A percentile compares a stretch with the other conserved stretches of the same genome.
Evolutionary conservation across 2,329 filamentous ascomycete genomes (phyloP).

Genomic region (Eutypa lata): DNA sequence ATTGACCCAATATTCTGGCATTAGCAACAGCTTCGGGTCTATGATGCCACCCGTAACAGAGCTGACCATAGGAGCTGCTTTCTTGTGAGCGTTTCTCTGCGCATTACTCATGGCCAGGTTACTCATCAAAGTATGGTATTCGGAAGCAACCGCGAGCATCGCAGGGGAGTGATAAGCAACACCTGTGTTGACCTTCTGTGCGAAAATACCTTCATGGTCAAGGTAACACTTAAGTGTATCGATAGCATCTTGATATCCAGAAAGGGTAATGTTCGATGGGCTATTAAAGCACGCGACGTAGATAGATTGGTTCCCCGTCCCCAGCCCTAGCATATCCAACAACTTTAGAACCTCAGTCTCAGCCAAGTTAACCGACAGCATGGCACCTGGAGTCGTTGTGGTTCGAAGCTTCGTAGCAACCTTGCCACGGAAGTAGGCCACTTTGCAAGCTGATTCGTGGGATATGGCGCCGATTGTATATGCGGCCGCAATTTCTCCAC

Average conservation of each 20-base stretch:
- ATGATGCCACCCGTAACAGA: not conserved
- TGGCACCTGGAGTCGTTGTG: not conserved
- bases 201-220: conserved; percentile 18
- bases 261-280: conserved; percentile 21
- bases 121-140: not conserved
- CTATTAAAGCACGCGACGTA: conserved; percentile 28
- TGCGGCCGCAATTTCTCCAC: conserved; percentile 30
- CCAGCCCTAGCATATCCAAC: conserved; percentile 9
- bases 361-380: not conserved
- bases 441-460: not conserved
- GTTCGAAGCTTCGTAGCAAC: not conserved
- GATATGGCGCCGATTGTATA: conserved; percentile 12
- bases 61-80: conserved; percentile 8
- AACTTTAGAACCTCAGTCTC: not conserved
- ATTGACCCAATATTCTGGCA: conserved; percentile 16
- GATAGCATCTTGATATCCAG: conserved; percentile 16
- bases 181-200: conserved; percentile 19
- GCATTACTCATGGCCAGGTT: no score
- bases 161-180: conserved; percentile 18
- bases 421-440: not conserved
- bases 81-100: no score
- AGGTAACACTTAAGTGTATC: conserved; percentile 15
- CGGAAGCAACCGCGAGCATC: not conserved
- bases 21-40: not conserved
- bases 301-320: conserved; percentile 3